phyloP scores from a whole-genome alignment of 2,329 filamentous ascomycete genomes.

The Epichloe hybrida region DNA sequence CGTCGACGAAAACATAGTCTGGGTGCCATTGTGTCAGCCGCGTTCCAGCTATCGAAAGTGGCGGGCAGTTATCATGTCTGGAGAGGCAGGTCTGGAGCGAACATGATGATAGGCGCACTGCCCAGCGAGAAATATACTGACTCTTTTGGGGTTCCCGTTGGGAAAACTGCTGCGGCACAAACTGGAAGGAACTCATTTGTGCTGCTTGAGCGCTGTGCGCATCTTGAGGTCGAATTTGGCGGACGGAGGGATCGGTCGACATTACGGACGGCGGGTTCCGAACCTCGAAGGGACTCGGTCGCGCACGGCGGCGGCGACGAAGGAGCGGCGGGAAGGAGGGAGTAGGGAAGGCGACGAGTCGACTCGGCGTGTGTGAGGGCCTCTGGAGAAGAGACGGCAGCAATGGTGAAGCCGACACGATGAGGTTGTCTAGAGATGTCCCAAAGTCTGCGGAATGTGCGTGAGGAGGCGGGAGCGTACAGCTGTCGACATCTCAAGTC shows the following conservation, averaged over 20 bases:
- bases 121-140: conserved; percentile 30
- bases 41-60: neutral
- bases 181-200: conserved; percentile 57
- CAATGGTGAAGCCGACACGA: conserved; percentile 1
- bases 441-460: neutral
- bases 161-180: conserved; percentile 46
- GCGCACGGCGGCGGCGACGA: neutral
- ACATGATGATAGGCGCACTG: conserved; percentile 11
- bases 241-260: conserved; percentile 46
- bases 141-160: conserved; percentile 70
- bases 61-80: neutral
- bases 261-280: conserved; percentile 25
- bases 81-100: conserved; percentile 4
- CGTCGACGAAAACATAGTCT: conserved; percentile 97
- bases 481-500: conserved; percentile 19
- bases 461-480: neutral
- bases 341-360: too few species aligned
- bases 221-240: conserved; percentile 52
- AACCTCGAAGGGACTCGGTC: neutral
- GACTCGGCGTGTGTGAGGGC: too few species aligned
- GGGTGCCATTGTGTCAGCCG: conserved; percentile 3
- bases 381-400: neutral
- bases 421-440: neutral
- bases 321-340: neutral
- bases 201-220: conserved; percentile 30